Conservation (phyloP, 345 rosid species). For the Acer campestre region DNA sequence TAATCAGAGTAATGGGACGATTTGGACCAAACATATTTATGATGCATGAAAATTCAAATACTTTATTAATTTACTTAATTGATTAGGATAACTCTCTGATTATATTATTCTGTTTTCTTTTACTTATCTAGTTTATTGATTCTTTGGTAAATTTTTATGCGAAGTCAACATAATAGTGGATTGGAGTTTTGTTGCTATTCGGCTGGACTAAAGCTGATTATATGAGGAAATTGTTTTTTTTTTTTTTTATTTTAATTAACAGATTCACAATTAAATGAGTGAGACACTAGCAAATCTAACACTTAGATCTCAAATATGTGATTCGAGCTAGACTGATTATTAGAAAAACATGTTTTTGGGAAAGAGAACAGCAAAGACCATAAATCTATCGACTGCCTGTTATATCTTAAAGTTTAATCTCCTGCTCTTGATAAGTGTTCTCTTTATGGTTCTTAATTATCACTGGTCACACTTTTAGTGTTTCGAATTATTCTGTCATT, state of each 20-base stretch:
- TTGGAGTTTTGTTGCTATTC: background rate
- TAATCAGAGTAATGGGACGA: background rate
- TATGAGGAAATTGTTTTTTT: background rate
- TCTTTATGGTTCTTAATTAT: background rate
- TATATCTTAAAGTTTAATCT: background rate
- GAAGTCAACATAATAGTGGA: background rate
- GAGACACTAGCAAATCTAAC: background rate
- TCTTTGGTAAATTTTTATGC: background rate
- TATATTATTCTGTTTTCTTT: background rate
- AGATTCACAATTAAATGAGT: background rate
- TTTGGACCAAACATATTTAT: background rate
- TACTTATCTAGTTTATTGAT: background rate
- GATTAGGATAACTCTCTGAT: background rate
- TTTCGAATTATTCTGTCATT: background rate
- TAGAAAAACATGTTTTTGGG: constrained; percentile 6
- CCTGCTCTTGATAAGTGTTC: background rate
- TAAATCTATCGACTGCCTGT: background rate
- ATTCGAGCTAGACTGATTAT: background rate
- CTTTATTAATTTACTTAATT: background rate
- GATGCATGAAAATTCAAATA: background rate
- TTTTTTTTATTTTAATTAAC: too few relatives aligned
- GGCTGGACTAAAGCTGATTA: background rate
- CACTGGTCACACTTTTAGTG: background rate
- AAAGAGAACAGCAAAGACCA: background rate
- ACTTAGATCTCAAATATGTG: background rate